Evolutionary conservation across 306 rosid species (phyloP), one percentile per base, ranked within the genome.

Genomic region (Coriaria nepalensis): DNA sequence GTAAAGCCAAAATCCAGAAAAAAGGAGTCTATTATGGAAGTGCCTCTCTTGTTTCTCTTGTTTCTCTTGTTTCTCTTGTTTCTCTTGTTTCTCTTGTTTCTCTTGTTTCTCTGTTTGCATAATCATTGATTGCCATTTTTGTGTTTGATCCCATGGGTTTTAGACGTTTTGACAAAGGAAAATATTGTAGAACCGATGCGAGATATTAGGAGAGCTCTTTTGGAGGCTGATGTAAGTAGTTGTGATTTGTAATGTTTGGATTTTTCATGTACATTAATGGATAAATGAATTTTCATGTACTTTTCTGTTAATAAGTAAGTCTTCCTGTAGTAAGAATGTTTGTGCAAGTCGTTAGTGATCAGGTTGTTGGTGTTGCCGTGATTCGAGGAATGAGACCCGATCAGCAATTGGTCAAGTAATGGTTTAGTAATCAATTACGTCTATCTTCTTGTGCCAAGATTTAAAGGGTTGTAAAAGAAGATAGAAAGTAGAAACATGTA

Each of bases 261-360:
- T 15, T 9, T 56, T 61, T 63, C 10, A 49, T 10, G 37, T 14
- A 9, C 62, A 6, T 8, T 15, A 49, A 5, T 14, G 4, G 44
- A 37, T 45, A 50, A 13, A 42, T 32, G 7, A 41, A 10, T 20
- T 20, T 33, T 44, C 49, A 61, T 58, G 9, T 63, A 7, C 13
- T 68, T 9, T 56, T 74, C 33, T 66, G 39, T 62, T 69, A 52
- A 69, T 77, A 88, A 95, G 97, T 84, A 37, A 90, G 98, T 64
- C 98, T 90, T 79, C 94, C 98, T 75, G 96, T 90, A 64, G 98
- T 90, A 2, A 74, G 96, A 69, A 80, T 95, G 66, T 90, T 90
- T 75, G 94, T 90, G 64, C 96, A 90, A 76, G 69, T 74, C 12
- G 94, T 90, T 32, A 82, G 70, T 39, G 96, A 90, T 48, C 82